These are phyloP conservation scores for Conticribra guillardii DNA, from an alignment of 108 stramenopile genomes.

Conservation along the genomic window DNA sequence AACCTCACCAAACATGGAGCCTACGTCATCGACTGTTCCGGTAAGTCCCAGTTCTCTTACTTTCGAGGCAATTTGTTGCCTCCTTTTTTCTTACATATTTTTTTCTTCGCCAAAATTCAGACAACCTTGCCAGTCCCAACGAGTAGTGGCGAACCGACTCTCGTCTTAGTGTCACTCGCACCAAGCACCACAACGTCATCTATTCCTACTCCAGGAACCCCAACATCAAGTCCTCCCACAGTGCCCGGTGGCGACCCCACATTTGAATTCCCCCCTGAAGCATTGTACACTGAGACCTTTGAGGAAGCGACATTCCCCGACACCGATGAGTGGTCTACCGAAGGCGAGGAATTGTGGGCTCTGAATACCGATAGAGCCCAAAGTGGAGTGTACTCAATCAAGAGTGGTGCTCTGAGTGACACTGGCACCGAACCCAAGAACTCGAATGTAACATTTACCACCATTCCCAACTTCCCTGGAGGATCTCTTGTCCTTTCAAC, in stretches of 20 bases:
- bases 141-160: not conserved
- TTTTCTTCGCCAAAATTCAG: not conserved
- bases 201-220: not conserved
- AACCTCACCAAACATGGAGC: not conserved
- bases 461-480: conserved; percentile 18
- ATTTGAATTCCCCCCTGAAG: conserved; percentile 14
- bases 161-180: not conserved
- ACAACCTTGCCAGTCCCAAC: not conserved
- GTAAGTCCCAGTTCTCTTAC: not conserved
- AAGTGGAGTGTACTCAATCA: conserved; percentile 40
- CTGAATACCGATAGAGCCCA: conserved; percentile 19
- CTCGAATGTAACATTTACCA: conserved; percentile 33
- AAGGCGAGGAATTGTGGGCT: conserved; percentile 31
- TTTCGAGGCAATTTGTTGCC: no score
- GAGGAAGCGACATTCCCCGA: conserved; percentile 22
- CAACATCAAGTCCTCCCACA: not conserved
- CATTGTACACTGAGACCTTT: conserved; percentile 23
- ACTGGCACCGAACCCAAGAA: conserved; percentile 13
- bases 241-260: not conserved
- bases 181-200: not conserved
- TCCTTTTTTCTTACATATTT: not conserved
- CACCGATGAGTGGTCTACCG: conserved; percentile 18
- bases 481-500: conserved; percentile 23
- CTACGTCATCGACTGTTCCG: not conserved
- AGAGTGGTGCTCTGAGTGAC: conserved; percentile 14